Percentiles rank a stretch among this genome's conserved stretches.
Evolutionary conservation across 2,329 filamentous ascomycete species (phyloP).

Genomic region (Cytospora leucostoma): DNA sequence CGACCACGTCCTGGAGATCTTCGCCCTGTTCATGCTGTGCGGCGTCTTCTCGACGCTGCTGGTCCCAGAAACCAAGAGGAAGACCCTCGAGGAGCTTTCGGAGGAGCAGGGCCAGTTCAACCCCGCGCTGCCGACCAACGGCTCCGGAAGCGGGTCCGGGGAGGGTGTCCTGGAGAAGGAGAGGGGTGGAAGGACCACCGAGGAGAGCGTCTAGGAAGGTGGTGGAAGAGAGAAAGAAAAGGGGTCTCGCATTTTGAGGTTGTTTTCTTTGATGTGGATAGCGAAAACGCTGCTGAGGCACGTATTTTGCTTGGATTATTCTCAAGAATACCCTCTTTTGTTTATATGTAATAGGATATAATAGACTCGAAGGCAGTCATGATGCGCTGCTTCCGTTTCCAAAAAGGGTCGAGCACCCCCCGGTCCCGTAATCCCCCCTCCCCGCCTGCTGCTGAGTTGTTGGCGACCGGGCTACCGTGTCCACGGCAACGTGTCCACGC

Average conservation of each 20-base stretch:
- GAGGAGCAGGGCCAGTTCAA: conserved; percentile 32
- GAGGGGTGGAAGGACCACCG: conserved; percentile 6
- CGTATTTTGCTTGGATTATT: background rate
- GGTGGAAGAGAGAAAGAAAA: rapidly evolving
- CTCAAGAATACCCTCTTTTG: conserved; percentile 7
- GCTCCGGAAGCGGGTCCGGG: background rate
- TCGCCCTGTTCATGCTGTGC: conserved; percentile 74
- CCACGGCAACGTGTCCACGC: no score
- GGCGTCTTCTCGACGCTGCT: conserved; percentile 69
- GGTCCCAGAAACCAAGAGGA: conserved; percentile 74
- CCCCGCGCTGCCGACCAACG: background rate
- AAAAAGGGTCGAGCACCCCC: no score
- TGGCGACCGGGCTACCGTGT: no score
- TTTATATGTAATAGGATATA: conserved; percentile 2
- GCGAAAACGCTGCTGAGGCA: background rate
- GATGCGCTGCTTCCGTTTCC: no score
- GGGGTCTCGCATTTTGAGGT: background rate
- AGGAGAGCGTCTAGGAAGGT: conserved; percentile 17
- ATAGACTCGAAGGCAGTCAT: no score
- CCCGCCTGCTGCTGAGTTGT: no score
- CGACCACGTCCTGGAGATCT: conserved; percentile 75
- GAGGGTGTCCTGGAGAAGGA: conserved; percentile 22
- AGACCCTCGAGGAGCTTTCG: conserved; percentile 67
- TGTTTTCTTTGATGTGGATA: background rate
- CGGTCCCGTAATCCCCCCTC: no score